Base-by-base conservation (phyloP, 2,329 filamentous ascomycete genomes). In the Epichloe typhina region DNA sequence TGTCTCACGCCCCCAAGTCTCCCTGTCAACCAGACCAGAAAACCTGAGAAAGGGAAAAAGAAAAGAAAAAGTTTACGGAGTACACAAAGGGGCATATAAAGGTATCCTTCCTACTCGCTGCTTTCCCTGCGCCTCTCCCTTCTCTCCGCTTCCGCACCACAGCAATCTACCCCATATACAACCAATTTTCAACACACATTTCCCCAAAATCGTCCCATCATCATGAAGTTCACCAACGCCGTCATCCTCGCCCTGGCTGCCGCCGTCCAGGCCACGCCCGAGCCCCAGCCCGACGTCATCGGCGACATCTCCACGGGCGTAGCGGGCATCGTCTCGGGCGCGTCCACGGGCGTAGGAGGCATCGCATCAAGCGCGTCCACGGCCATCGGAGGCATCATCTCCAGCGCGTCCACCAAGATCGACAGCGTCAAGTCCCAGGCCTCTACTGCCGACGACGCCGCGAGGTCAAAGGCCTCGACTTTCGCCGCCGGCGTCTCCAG, bases 191-290 rank as follows among this genome's bases (percentile, higher is more conserved):
- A 44, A 15, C 41, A 9, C 21, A 26, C 2, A 31, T 7, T 21
- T 2, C 2, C 21, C 23, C 2, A 26, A 8, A 26, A 42, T 2
- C 33, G 36, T 54, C 50, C 54, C 53, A 49, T 52, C 59, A 59
- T 42, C 51, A 69, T 70, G 68, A 68, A 68, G 64, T 65, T 67
- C 63, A 61, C 64, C 59, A 59, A 58, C 56, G 55, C 59, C 43
- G 57, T 62, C 50, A 42, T 66, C 54, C 53, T 66, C 50, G 58
- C 62, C 55, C 56, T 68, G 43, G 61, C 61, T 47, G 61, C 64
- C 51, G 53, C 59, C 41, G 62, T 59, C 53, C 55, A 64, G 56
- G 65, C 66, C 58, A 31, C 37, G 8, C 46, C 36, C 54, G 51
- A 53, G 17, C 49, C 56, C 1, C 37, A 40, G 21, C 44, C 46